Conservation (phyloP, 805 yeast species). For the Candida sphagnicola region DNA sequence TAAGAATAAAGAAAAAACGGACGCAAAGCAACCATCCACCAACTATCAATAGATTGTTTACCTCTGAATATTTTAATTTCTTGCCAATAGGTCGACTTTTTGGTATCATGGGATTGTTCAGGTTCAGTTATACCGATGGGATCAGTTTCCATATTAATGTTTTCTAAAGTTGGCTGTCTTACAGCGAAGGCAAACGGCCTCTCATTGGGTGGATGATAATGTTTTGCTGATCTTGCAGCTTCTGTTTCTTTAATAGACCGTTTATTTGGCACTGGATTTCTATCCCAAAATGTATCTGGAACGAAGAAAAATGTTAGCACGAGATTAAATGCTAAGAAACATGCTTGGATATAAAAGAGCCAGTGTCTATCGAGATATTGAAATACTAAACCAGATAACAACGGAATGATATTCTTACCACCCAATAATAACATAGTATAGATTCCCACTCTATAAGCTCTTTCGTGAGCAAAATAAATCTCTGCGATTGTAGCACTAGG, state of each 20-base stretch:
- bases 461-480: slow-evolving; percentile 55
- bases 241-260: slow-evolving; percentile 45
- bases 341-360: slow-evolving; percentile 58
- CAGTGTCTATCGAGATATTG: slow-evolving; percentile 50
- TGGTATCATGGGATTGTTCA: slow-evolving; percentile 1
- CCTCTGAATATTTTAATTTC: slow-evolving; percentile 43
- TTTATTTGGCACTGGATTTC: slow-evolving; percentile 48
- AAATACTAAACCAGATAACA: slow-evolving; percentile 52
- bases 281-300: slow-evolving; percentile 64
- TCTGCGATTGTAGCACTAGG: slow-evolving; percentile 62
- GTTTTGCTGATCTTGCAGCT: slow-evolving; percentile 36
- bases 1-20: slow-evolving; percentile 50
- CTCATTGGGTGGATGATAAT: slow-evolving; percentile 19
- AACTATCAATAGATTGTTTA: slow-evolving; percentile 43
- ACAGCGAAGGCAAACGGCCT: slow-evolving; percentile 30
- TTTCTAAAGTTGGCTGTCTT: slow-evolving; percentile 2
- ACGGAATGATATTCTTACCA: slow-evolving; percentile 57
- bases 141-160: background rate
- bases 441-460: slow-evolving; percentile 57
- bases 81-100: slow-evolving; percentile 4
- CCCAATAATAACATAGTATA: slow-evolving; percentile 57
- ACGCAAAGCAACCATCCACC: slow-evolving; percentile 54
- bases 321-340: slow-evolving; percentile 46
- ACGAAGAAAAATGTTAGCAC: slow-evolving; percentile 48
- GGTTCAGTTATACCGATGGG: slow-evolving; percentile 12